Conservation (phyloP, 805 yeast genomes). For the Wickerhamiella parazyma region DNA sequence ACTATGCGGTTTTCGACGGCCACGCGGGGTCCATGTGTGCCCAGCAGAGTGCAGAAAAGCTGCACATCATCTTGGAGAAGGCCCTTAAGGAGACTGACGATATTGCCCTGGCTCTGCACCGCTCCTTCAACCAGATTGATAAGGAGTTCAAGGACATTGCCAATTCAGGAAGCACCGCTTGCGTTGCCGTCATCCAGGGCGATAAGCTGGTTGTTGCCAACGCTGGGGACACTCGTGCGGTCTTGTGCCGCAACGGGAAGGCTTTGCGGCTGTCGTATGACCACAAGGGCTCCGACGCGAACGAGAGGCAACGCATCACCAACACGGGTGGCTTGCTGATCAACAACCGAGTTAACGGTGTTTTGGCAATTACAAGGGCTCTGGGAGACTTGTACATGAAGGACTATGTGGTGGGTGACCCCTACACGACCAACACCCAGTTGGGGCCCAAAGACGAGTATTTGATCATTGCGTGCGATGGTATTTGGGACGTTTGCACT, state of each 20-base stretch:
- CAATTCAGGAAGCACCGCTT: constrained; percentile 88
- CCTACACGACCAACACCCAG: constrained; percentile 82
- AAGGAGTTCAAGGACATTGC: constrained; percentile 49
- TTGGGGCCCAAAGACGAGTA: constrained; percentile 56
- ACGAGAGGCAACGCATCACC: constrained; percentile 64
- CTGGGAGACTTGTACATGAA: constrained; percentile 91
- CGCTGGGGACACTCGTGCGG: constrained; percentile 85
- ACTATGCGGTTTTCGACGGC: constrained; percentile 91
- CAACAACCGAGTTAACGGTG: constrained; percentile 89
- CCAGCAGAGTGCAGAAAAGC: constrained; percentile 81
- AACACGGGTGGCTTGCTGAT: constrained; percentile 75
- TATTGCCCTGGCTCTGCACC: constrained; percentile 39
- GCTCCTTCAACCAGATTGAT: constrained; percentile 67
- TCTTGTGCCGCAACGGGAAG: constrained; percentile 57
- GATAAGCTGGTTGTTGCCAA: constrained; percentile 85
- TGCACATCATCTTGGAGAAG: constrained; percentile 46
- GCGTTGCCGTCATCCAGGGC: constrained; percentile 53
- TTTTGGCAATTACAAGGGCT: constrained; percentile 86
- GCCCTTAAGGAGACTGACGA: constrained; percentile 6
- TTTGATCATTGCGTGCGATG: constrained; percentile 87
- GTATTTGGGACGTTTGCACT: constrained; percentile 86
- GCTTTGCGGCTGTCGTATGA: constrained; percentile 79
- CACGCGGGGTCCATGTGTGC: constrained; percentile 93
- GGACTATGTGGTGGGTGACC: constrained; percentile 74
- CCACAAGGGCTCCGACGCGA: constrained; percentile 75